Evolutionary conservation across 1,139 yeast species (phyloP).

Genomic region (Geotrichum histeridarum): DNA sequence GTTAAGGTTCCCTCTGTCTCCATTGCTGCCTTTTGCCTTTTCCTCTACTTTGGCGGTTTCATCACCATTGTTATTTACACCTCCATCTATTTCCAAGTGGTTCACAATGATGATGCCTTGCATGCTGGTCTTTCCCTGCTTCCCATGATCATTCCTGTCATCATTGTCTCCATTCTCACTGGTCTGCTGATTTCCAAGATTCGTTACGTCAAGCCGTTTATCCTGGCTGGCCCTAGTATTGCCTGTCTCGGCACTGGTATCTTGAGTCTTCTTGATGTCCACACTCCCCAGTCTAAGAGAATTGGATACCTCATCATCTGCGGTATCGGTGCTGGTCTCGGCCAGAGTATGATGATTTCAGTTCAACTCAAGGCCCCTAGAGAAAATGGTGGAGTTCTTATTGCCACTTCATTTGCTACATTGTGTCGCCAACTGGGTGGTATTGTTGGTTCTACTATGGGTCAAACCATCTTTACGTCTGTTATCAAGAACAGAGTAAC

Average conservation of each 20-base stretch:
- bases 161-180: constrained; percentile 44
- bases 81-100: constrained; percentile 55
- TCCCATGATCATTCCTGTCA: constrained; percentile 51
- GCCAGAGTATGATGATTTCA: constrained; percentile 49
- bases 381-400: constrained; percentile 47
- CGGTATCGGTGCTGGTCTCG: constrained; percentile 53
- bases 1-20: constrained; percentile 39
- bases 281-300: constrained; percentile 18
- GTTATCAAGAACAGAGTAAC: constrained; percentile 24
- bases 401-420: constrained; percentile 47
- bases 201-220: constrained; percentile 47
- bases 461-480: constrained; percentile 46
- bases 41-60: constrained; percentile 44
- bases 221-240: constrained; percentile 43
- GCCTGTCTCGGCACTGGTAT: constrained; percentile 54
- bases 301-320: constrained; percentile 53
- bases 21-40: constrained; percentile 41
- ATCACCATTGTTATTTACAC: constrained; percentile 45
- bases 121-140: constrained; percentile 55
- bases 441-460: constrained; percentile 45
- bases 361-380: constrained; percentile 54
- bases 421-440: constrained; percentile 49
- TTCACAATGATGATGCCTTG: constrained; percentile 46
- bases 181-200: constrained; percentile 48
- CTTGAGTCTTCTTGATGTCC: constrained; percentile 39